Conservation (phyloP, 2,329 filamentous ascomycete species). For the Neonectria magnoliae region DNA sequence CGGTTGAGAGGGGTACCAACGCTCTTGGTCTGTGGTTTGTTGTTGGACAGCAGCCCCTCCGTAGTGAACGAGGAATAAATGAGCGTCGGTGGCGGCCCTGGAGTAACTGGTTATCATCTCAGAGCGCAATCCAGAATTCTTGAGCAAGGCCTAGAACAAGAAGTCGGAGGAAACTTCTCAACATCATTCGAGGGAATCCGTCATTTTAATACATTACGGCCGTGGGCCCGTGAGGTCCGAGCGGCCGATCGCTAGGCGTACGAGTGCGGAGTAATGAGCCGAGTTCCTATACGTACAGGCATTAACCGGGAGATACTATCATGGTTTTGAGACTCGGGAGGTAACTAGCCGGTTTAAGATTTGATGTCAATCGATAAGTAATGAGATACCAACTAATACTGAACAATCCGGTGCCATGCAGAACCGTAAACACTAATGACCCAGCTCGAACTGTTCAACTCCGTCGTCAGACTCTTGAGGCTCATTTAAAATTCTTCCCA, state of each 20-base stretch:
- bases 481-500: too few relatives aligned
- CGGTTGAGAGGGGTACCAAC: not conserved
- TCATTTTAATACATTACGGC: not conserved
- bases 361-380: too few relatives aligned
- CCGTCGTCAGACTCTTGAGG: too few relatives aligned
- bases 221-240: not conserved
- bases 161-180: not conserved
- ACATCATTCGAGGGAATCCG: not conserved
- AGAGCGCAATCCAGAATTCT: not conserved
- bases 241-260: not conserved
- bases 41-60: not conserved
- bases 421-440: too few relatives aligned
- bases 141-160: not conserved
- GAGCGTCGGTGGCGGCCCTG: not conserved
- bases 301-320: too few relatives aligned
- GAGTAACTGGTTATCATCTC: not conserved
- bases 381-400: too few relatives aligned
- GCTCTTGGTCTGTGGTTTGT: not conserved
- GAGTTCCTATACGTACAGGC: too few relatives aligned
- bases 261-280: not conserved
- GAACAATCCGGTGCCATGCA: too few relatives aligned
- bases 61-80: not conserved
- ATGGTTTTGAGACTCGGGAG: not conserved
- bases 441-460: too few relatives aligned
- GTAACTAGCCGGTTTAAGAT: not conserved